phyloP scores from a whole-genome alignment of 176 grass and related monocot genomes.

The Aechmea fasciata region DNA sequence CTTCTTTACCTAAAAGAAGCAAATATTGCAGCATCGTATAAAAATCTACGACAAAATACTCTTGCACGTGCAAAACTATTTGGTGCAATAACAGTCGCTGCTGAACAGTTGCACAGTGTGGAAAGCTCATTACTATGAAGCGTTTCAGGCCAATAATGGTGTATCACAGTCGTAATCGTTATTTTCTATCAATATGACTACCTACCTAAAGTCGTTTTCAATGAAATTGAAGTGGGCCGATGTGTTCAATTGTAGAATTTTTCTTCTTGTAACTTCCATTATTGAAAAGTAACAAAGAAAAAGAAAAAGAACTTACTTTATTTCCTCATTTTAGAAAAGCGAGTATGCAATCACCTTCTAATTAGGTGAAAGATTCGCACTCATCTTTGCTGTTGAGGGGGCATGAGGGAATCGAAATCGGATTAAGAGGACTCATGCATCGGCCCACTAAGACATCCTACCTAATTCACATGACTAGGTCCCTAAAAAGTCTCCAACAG shows the following conservation, averaged over 20 bases:
- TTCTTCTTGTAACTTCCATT: not conserved
- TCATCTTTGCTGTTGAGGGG: not conserved
- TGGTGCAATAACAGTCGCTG: not conserved
- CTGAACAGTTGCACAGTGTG: not conserved
- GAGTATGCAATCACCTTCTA: slow-evolving; percentile 21
- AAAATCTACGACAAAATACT: not conserved
- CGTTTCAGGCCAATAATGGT: not conserved
- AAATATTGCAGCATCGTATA: not conserved
- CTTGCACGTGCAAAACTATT: not conserved
- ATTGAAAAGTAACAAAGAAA: not conserved
- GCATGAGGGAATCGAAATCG: slow-evolving; percentile 3
- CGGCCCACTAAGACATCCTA: slow-evolving; percentile 20
- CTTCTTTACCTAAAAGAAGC: not conserved
- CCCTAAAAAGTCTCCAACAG: slow-evolving; percentile 1
- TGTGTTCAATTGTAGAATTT: not conserved
- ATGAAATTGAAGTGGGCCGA: slow-evolving; percentile 8
- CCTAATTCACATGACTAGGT: slow-evolving; percentile 14
- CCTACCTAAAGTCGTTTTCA: not conserved
- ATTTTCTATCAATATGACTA: not conserved
- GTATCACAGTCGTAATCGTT: not conserved
- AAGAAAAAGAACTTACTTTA: not conserved
- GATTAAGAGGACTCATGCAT: not conserved
- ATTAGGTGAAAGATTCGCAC: slow-evolving; percentile 8
- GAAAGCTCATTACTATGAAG: not conserved
- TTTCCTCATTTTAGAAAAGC: slow-evolving; percentile 6